These are phyloP conservation scores for Ceratocystis cacaofunesta DNA, from an alignment of 2,329 filamentous ascomycete species.

Conservation along the genomic window DNA sequence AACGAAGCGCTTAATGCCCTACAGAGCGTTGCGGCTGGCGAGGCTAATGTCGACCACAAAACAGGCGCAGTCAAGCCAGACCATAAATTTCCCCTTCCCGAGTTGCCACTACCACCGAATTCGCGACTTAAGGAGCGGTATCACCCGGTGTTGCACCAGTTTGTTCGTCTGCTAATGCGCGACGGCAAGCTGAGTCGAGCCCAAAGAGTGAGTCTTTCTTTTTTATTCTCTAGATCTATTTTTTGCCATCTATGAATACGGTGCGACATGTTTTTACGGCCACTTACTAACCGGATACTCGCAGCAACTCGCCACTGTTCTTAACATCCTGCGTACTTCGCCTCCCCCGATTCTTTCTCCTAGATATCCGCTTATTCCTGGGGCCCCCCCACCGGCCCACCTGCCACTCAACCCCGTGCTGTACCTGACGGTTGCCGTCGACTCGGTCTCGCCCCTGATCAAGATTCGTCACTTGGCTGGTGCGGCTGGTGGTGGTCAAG, in stretches of 20 bases:
- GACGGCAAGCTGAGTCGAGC: conserved; percentile 81
- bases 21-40: conserved; percentile 17
- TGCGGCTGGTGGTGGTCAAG: conserved; percentile 69
- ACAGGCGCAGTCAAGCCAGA: conserved; percentile 30
- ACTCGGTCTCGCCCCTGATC: conserved; percentile 81
- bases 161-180: conserved; percentile 81
- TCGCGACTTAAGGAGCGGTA: conserved; percentile 66
- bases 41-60: conserved; percentile 15
- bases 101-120: conserved; percentile 45
- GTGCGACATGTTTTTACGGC: neutral
- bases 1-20: conserved; percentile 14
- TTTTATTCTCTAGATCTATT: conserved; percentile 8
- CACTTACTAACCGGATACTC: conserved; percentile 9
- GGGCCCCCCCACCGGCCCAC: conserved; percentile 58
- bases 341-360: conserved; percentile 64
- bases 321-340: conserved; percentile 71
- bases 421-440: conserved; percentile 80
- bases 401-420: conserved; percentile 79
- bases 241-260: neutral
- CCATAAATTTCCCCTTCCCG: conserved; percentile 66
- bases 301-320: conserved; percentile 71
- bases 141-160: conserved; percentile 68
- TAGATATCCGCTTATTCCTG: conserved; percentile 55
- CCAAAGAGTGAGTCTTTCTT: conserved; percentile 52
- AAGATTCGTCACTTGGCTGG: conserved; percentile 63